Evolutionary conservation across 331 rosid genomes (phyloP), one percentile per base, ranked within the genome.

Genomic region (Malus hybrid): DNA sequence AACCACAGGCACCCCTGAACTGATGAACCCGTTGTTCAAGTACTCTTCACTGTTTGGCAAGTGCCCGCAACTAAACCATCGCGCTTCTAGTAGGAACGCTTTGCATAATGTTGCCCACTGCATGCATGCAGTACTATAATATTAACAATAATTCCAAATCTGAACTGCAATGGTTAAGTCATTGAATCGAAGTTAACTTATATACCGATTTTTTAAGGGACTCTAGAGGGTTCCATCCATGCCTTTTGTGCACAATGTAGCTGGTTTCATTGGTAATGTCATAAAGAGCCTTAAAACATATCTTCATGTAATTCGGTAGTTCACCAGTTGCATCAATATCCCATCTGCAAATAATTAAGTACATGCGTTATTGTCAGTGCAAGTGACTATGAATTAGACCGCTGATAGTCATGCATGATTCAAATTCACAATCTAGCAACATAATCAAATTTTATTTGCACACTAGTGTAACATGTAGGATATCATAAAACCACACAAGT

Each of bases 31-130:
- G 75, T 88, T 90, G 57, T 68, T 29, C 75, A 88, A 84, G 80
- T 90, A 90, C 15, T 87, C 90, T 70, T 81, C 82, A 3, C 82
- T 63, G 57, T 73, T 64, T 0, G 91, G 86, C 6, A 74, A 14
- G 2, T 79, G 70, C 58, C 93, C 91, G 3, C 79, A 60, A 1
- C 50, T 81, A 82, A 90, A 84, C 96, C 91, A 88, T 58, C 82
- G 30, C 61, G 91, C 88, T 76, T 90, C 96, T 8, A 78, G 77
- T 60, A 87, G 53, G 74, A 87, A 90, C 0, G 96, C 91, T 22
- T 82, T 67, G 73, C 90, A 90, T 73, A 90, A 61, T 53, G 36
- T 87, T 60, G 72, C 67, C 96, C 96, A 88, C 93, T 87, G 82
- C 29, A 52, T 85, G 82, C 44, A 52, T 6, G 16, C 18, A 24